Conservation (phyloP, 2,329 filamentous ascomycete species). For the Alternaria ventricosa region DNA sequence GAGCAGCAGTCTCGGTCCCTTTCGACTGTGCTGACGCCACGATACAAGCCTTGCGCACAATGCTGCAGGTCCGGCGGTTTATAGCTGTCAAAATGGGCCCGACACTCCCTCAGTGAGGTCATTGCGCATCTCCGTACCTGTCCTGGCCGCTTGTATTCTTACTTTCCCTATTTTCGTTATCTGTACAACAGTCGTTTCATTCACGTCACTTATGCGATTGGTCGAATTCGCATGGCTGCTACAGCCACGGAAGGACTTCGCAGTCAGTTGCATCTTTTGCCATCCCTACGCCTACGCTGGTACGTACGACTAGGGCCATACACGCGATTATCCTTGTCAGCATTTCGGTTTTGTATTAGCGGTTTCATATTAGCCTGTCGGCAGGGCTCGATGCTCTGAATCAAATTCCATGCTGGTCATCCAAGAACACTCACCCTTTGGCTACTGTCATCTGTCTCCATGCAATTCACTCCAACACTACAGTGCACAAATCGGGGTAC, state of each 20-base stretch:
- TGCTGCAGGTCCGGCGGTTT: conserved; percentile 32
- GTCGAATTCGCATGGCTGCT: background rate
- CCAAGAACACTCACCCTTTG: background rate
- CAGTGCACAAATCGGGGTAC: background rate
- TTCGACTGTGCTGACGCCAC: conserved; percentile 31
- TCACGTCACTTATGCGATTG: background rate
- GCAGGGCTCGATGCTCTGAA: background rate
- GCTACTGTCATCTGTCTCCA: background rate
- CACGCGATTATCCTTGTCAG: background rate
- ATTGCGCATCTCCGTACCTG: background rate
- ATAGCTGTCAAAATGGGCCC: conserved; percentile 23
- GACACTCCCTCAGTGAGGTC: background rate
- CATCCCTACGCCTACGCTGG: background rate
- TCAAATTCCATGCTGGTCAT: conserved; percentile 4
- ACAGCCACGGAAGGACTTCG: background rate
- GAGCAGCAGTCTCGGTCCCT: conserved; percentile 20
- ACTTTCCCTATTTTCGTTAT: background rate
- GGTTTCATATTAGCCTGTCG: background rate
- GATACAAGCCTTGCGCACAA: conserved; percentile 32
- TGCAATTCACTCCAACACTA: background rate
- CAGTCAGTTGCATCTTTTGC: background rate
- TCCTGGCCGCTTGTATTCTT: background rate
- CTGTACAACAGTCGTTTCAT: background rate
- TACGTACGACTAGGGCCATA: background rate
- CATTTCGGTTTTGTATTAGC: background rate